Conservation (phyloP, 2,329 filamentous ascomycete species). For the Aspergillus fumigatus region DNA sequence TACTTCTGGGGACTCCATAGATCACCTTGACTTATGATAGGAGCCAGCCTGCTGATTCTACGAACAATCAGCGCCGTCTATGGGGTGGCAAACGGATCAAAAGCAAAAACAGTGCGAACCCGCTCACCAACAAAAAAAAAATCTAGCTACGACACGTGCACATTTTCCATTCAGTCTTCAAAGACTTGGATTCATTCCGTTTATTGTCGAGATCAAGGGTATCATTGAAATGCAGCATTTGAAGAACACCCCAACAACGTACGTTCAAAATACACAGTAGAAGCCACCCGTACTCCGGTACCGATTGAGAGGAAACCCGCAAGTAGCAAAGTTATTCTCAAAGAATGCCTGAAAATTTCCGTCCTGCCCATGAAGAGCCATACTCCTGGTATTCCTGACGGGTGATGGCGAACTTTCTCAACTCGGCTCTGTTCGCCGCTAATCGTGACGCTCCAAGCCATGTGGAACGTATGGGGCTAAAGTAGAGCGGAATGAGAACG, state of each 20-base stretch:
- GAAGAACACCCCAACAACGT: neutral
- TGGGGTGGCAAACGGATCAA: neutral
- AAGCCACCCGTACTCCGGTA: neutral
- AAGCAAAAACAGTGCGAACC: neutral
- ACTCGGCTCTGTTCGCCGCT: constrained; percentile 60
- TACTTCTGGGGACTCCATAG: neutral
- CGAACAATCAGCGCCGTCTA: neutral
- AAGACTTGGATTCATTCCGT: neutral
- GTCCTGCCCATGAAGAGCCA: constrained; percentile 69
- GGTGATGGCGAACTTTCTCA: constrained; percentile 69
- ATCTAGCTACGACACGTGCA: neutral
- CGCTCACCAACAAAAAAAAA: neutral
- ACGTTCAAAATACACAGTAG: neutral
- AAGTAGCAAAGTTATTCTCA: neutral
- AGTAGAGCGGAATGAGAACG: constrained; percentile 7
- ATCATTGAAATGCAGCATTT: constrained; percentile 17
- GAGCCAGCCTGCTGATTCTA: neutral
- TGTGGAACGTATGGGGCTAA: constrained; percentile 66
- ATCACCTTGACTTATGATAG: neutral
- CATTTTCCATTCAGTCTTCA: neutral
- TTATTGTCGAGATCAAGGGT: constrained; percentile 14
- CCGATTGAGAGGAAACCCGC: neutral
- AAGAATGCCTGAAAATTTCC: constrained; percentile 56
- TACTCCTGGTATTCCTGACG: constrained; percentile 87
- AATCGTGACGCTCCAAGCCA: constrained; percentile 83